Evolutionary conservation across 108 stramenopile species (phyloP).

Genomic region (Nitzschia sp.): DNA sequence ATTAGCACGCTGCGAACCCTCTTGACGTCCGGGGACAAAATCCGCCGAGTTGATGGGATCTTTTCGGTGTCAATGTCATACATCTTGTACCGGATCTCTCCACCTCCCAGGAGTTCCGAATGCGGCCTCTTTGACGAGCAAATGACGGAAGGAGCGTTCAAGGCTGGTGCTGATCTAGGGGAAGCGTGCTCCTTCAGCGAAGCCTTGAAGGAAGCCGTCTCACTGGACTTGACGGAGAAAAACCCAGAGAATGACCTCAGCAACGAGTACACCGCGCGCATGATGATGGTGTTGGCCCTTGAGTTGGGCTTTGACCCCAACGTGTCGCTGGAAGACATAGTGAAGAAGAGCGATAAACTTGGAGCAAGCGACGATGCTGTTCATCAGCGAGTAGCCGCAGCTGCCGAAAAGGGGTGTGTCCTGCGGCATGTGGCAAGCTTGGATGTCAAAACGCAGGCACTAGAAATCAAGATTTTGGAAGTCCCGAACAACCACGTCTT

Average conservation of each 20-base stretch:
- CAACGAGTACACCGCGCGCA: slow-evolving; percentile 65
- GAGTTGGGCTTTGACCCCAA: slow-evolving; percentile 59
- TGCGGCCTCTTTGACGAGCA: slow-evolving; percentile 55
- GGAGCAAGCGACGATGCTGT: slow-evolving; percentile 38
- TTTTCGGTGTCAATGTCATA: slow-evolving; percentile 79
- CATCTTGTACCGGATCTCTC: slow-evolving; percentile 79
- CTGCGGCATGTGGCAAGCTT: slow-evolving; percentile 65
- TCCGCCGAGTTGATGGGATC: slow-evolving; percentile 77
- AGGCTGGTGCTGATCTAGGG: slow-evolving; percentile 8
- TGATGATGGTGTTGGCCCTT: slow-evolving; percentile 62
- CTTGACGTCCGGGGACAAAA: slow-evolving; percentile 68
- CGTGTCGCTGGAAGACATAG: slow-evolving; percentile 29
- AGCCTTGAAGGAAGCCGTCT: slow-evolving; percentile 71
- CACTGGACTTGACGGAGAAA: slow-evolving; percentile 62
- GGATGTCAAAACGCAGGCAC: slow-evolving; percentile 43
- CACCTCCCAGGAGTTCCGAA: slow-evolving; percentile 51
- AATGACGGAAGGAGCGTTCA: slow-evolving; percentile 47
- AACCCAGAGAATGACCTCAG: slow-evolving; percentile 62
- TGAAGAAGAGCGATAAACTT: slow-evolving; percentile 42
- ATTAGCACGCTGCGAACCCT: slow-evolving; percentile 70
- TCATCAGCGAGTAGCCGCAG: slow-evolving; percentile 41
- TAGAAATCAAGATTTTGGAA: slow-evolving; percentile 61
- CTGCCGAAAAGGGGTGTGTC: slow-evolving; percentile 58
- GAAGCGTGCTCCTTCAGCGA: slow-evolving; percentile 61
- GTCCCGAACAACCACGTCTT: slow-evolving; percentile 68